Evolutionary conservation across 169 alveolate genomes (phyloP), one percentile per base, ranked within the genome.

Genomic region (Cryptosporidium felis): DNA sequence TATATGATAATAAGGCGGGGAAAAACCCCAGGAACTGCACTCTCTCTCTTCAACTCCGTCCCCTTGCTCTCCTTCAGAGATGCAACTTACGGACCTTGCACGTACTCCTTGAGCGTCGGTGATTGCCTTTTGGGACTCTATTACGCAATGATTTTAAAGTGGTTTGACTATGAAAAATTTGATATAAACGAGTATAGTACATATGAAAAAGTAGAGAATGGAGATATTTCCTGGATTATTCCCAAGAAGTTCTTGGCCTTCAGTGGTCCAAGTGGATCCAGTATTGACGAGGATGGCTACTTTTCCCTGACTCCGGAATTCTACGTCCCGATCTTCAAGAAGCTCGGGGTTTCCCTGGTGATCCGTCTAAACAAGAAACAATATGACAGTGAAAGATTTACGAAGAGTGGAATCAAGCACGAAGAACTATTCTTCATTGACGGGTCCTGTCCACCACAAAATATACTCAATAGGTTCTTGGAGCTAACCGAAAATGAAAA

Each of bases 211-310:
- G 96, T 96, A 26, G 97, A 95, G 62, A 95, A 89, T 59, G 99
- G 99, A 28, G 99, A 96, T 82, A 81, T 95, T 85, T 95, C 95
- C 74, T 95, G 98, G 97, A 90, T 96, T 16, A 93, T 96, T 38
- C 99, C 99, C 2, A 90, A 91, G n/a, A 96, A 94, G 81, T 92
- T 96, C 79, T 60, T 96, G 18, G 98, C 99, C 9, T 96, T 96
- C 82, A 89, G 95, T 32, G 94, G 97, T 28, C 99, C 99, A 12
- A 81, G 94, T 12, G 82, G 91, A 8, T 65, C 90, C 10, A 62
- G 60, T 49, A 81, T 74, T 56, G 95, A 92, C 65, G 91, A 65
- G 66, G 96, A 80, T 47, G 82, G 92, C 80, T 85, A 40, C 81
- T 85, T 65, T 12, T 65, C 81, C 62, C 80, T 90, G 74, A 91